These are phyloP conservation scores for Dichotomocladium elegans DNA, from an alignment of 371 early-diverging fungal species.

Conservation along the genomic window DNA sequence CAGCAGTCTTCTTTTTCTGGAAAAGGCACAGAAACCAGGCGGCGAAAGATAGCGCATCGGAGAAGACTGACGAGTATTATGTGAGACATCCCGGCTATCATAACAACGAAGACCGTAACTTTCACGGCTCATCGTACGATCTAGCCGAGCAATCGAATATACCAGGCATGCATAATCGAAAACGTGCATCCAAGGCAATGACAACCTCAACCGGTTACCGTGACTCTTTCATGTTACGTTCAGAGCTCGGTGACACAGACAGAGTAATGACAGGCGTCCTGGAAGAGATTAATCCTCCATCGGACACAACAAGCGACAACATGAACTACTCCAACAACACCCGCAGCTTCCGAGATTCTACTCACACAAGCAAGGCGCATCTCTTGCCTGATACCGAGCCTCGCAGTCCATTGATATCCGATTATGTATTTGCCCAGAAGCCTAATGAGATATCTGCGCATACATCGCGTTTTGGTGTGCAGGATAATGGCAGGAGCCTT, in stretches of 20 bases:
- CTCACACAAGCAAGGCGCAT: slow-evolving; percentile 20
- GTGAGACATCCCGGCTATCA: neutral
- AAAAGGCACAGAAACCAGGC: neutral
- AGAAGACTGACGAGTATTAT: neutral
- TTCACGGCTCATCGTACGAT: neutral
- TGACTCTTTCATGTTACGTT: slow-evolving; percentile 3
- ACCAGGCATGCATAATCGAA: neutral
- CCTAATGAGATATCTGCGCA: slow-evolving; percentile 40
- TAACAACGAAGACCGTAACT: neutral
- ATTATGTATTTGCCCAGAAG: slow-evolving; percentile 35
- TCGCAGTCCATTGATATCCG: slow-evolving; percentile 29
- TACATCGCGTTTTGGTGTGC: slow-evolving; percentile 14
- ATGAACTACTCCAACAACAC: slow-evolving; percentile 12
- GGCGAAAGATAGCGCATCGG: neutral
- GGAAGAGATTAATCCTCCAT: slow-evolving; percentile 12
- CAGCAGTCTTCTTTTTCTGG: slow-evolving; percentile 6
- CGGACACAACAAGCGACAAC: slow-evolving; percentile 1
- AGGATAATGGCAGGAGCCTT: slow-evolving; percentile 1
- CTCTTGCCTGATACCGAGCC: slow-evolving; percentile 3
- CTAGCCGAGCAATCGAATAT: neutral
- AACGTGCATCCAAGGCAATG: slow-evolving; percentile 11
- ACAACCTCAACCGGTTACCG: slow-evolving; percentile 8
- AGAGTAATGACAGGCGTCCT: slow-evolving; percentile 28
- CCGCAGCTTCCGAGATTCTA: slow-evolving; percentile 17
- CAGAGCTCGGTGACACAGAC: slow-evolving; percentile 35